A percentile compares a stretch with the other conserved stretches of the same genome.
Evolutionary conservation across 768 basidiomycete genomes (phyloP).

Genomic region (Lactifluus pinguis): DNA sequence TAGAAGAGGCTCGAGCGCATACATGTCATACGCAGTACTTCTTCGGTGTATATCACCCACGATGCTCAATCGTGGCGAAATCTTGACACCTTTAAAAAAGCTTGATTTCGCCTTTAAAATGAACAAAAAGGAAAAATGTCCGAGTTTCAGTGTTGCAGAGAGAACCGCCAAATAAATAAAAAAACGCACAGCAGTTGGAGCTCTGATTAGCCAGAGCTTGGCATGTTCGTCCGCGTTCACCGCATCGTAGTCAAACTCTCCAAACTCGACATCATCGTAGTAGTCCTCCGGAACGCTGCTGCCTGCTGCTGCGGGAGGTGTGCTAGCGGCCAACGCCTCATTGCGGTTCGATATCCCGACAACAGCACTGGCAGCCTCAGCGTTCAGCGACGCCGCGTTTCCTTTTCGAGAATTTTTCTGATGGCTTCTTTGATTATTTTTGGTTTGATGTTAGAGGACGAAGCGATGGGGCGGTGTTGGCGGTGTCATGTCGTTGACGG

Average conservation of each 20-base stretch:
- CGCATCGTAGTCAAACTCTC: conserved; percentile 19
- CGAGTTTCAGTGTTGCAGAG: no score
- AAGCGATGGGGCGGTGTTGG: no score
- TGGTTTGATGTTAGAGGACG: no score
- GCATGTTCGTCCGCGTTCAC: conserved; percentile 13
- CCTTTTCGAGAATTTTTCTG: background rate
- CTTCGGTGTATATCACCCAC: conserved; percentile 15
- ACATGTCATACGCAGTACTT: conserved; percentile 10
- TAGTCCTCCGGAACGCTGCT: background rate
- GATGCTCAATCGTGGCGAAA: background rate
- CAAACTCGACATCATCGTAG: conserved; percentile 9
- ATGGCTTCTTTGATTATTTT: background rate
- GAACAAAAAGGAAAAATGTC: background rate
- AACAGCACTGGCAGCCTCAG: background rate
- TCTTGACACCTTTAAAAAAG: background rate
- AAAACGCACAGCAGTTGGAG: conserved; percentile 9
- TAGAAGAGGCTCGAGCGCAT: background rate
- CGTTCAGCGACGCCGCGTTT: background rate
- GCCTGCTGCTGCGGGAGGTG: background rate
- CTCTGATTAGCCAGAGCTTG: conserved; percentile 20
- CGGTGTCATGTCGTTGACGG: no score
- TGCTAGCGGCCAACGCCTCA: background rate
- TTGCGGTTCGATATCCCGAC: background rate
- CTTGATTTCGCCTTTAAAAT: conserved; percentile 8
- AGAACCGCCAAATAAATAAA: background rate